Evolutionary conservation across 1,139 yeast species (phyloP).

Genomic region (Casaregolazyma lundiana): DNA sequence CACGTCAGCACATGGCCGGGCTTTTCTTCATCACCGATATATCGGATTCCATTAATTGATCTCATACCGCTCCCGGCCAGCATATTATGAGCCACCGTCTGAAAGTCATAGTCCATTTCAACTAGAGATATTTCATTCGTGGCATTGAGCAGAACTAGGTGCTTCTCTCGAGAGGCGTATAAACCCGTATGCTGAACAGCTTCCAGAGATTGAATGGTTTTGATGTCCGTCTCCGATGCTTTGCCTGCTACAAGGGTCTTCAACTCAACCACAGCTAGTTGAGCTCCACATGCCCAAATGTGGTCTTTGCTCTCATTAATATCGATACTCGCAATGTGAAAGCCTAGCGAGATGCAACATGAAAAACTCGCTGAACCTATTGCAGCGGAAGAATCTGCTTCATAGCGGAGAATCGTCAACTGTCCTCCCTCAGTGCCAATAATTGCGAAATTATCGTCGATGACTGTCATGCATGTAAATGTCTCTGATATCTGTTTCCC

Average conservation of each 20-base stretch:
- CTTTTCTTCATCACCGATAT: conserved; percentile 8
- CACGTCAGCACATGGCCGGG: conserved; percentile 25
- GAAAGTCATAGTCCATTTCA: background rate
- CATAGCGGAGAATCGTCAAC: conserved; percentile 29
- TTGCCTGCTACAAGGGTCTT: background rate
- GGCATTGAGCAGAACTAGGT: conserved; percentile 10
- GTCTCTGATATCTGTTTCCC: conserved; percentile 46
- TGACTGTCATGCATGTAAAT: conserved; percentile 41
- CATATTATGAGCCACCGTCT: background rate
- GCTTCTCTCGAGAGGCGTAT: background rate
- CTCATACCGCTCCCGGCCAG: conserved; percentile 14
- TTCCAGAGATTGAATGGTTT: background rate
- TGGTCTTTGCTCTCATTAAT: background rate
- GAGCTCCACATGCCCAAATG: conserved; percentile 4
- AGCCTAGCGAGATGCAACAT: conserved; percentile 2
- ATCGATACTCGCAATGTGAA: conserved; percentile 1
- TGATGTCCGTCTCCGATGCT: background rate
- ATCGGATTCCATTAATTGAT: conserved; percentile 19
- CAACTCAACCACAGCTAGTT: background rate
- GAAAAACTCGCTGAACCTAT: conserved; percentile 6
- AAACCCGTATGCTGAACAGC: background rate
- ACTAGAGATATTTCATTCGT: conserved; percentile 13
- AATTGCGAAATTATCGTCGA: conserved; percentile 30
- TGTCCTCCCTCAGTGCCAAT: conserved; percentile 44
- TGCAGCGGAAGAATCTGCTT: conserved; percentile 9